Conservation (phyloP, 1,139 yeast genomes). For the Blastobotrys persicus region DNA sequence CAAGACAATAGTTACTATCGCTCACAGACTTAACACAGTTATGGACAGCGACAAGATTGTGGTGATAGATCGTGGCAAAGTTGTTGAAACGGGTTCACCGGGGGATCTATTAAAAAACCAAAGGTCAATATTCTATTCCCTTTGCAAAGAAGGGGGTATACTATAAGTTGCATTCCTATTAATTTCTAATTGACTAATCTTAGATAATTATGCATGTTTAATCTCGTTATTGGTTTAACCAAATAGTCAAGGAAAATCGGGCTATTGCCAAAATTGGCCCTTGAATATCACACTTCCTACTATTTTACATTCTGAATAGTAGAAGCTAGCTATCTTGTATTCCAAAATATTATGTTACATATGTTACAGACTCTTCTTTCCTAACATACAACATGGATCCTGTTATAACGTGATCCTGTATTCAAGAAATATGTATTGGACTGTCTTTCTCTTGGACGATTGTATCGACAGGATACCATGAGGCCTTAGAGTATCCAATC, state of each 20-base stretch:
- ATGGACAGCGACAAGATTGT: slow-evolving; percentile 73
- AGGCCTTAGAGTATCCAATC: background rate
- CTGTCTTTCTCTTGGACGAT: slow-evolving; percentile 18
- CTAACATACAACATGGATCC: slow-evolving; percentile 18
- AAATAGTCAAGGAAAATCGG: no score
- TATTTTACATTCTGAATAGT: no score
- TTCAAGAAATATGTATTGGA: slow-evolving; percentile 21
- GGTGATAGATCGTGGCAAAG: slow-evolving; percentile 62
- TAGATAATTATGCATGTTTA: background rate
- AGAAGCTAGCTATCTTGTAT: no score
- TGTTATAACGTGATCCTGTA: slow-evolving; percentile 6
- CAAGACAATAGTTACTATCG: slow-evolving; percentile 72
- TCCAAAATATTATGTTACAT: no score
- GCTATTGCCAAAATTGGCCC: no score
- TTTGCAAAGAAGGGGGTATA: slow-evolving; percentile 12
- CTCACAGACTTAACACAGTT: slow-evolving; percentile 78
- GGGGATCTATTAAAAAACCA: slow-evolving; percentile 36
- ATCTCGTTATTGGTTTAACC: no score
- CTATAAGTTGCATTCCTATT: slow-evolving; percentile 3
- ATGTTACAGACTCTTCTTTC: slow-evolving; percentile 21
- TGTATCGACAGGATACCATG: slow-evolving; percentile 11
- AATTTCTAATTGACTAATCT: background rate
- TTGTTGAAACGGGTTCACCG: slow-evolving; percentile 70
- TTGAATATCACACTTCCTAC: no score
- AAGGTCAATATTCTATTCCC: slow-evolving; percentile 3